Percentiles rank a stretch among this genome's conserved stretches.
phyloP scores from a whole-genome alignment of 768 basidiomycete genomes.

The Trametes elegans region DNA sequence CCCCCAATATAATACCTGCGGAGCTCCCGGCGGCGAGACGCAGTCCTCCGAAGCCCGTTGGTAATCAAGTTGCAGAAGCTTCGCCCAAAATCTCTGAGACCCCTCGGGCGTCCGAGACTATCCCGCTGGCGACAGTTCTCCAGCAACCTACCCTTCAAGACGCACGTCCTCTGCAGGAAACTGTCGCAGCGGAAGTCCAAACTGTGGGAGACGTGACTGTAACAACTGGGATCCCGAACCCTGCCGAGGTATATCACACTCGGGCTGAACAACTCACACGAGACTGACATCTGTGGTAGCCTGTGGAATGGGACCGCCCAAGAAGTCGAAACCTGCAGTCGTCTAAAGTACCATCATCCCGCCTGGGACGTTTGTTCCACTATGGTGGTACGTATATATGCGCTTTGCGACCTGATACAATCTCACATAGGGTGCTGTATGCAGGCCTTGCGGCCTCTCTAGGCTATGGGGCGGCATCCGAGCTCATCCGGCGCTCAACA shows the following conservation, averaged over 20 bases:
- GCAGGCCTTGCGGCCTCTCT: conserved; percentile 89
- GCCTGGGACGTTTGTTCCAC: conserved; percentile 86
- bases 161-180: neutral
- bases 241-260: conserved; percentile 1
- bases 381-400: conserved; percentile 69
- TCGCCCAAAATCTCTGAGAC: too few relatives aligned
- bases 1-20: too few relatives aligned
- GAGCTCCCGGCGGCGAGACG: too few relatives aligned
- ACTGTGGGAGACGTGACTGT: conserved; percentile 1
- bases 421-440: neutral
- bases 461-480: conserved; percentile 85
- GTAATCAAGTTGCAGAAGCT: too few relatives aligned
- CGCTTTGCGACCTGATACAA: neutral
- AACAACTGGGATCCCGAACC: conserved; percentile 2
- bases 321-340: conserved; percentile 56
- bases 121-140: too few relatives aligned
- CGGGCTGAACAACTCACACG: conserved; percentile 10
- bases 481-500: conserved; percentile 71
- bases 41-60: too few relatives aligned
- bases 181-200: neutral
- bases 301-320: neutral
- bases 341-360: conserved; percentile 88
- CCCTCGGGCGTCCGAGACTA: too few relatives aligned
- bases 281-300: neutral
- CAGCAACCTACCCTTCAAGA: neutral